Evolutionary conservation across 495 filamentous ascomycete genomes (phyloP), one percentile per base, ranked within the genome.

Genomic region (Aspergillus diversus): DNA sequence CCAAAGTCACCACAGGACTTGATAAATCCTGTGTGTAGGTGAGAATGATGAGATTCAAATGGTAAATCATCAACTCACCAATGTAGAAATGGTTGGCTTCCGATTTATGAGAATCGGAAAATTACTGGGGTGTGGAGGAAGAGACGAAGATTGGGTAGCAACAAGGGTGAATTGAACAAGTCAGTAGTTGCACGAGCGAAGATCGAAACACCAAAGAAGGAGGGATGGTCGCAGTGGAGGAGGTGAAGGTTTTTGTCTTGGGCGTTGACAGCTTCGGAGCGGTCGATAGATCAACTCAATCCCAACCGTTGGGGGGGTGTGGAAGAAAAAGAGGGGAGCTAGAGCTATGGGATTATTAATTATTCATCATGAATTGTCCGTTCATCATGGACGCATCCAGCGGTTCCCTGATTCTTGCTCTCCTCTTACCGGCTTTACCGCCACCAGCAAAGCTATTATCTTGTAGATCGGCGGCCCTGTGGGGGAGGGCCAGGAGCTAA

Each of bases 381-480:
- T 13, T n/a, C 8, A 33, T 33, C 32, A 33, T 54, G 7, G 51
- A 54, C 51, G 51, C 51, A 54, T 54, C 51, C 51, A 54, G 33
- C 51, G 27, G 34, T 54, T 34, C 34, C 51, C 7, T 54, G 27
- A 34, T 34, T 34, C 32, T 32, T 54, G 21, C 21, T 27, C 21
- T 33, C 31, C 21, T 17, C 47, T 6, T 16, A 54, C 51, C 16
- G 31, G 51, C 21, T 27, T 57, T 57, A 57, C 55, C 55, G 35
- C 55, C 55, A 57, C 53, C 53, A 21, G 33, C 13, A 39, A 21
- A 37, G 53, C 9, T 37, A 15, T 33, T 55, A 55, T 49, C 57
- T 59, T 59, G 57, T 59, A 59, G 57, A 59, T 59, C 46, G 37
- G 46, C 34, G 51, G 46, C 17, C 21, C 17, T 59, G 57, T 32